Evolutionary conservation across 352 stramenopile genomes (phyloP).

Genomic region (Plasmopara muralis): DNA sequence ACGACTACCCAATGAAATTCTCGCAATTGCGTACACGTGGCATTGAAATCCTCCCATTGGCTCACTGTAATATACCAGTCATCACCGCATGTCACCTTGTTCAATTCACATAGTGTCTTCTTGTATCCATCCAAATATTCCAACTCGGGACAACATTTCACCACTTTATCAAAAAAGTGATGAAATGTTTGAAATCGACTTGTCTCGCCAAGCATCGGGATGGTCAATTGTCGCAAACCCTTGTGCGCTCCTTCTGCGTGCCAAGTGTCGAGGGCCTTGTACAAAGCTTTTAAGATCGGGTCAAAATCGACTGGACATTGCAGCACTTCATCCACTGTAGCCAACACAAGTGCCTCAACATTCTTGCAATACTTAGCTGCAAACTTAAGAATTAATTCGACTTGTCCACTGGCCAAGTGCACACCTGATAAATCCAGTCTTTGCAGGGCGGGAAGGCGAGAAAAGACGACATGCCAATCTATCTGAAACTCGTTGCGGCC

Average conservation of each 20-base stretch:
- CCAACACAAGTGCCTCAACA: slow-evolving; percentile 20
- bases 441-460: slow-evolving; percentile 14
- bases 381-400: slow-evolving; percentile 18
- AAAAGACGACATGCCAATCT: slow-evolving; percentile 23
- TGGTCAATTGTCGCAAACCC: slow-evolving; percentile 27
- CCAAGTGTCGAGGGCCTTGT: slow-evolving; percentile 25
- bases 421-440: slow-evolving; percentile 28
- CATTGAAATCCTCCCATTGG: slow-evolving; percentile 33
- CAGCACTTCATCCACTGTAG: slow-evolving; percentile 5
- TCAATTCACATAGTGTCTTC: slow-evolving; percentile 24
- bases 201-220: slow-evolving; percentile 14
- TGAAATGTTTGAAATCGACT: slow-evolving; percentile 15
- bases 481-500: slow-evolving; percentile 12
- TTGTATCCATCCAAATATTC: slow-evolving; percentile 37
- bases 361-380: slow-evolving; percentile 23
- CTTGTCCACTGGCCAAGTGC: slow-evolving; percentile 18
- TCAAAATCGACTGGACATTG: slow-evolving; percentile 10
- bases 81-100: slow-evolving; percentile 27
- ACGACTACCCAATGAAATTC: slow-evolving; percentile 38
- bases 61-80: slow-evolving; percentile 22
- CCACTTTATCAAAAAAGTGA: slow-evolving; percentile 23
- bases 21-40: slow-evolving; percentile 24
- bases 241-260: slow-evolving; percentile 5
- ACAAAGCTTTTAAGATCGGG: slow-evolving; percentile 21
- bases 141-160: slow-evolving; percentile 22